A percentile compares a stretch with the other conserved stretches of the same genome.
phyloP scores from a whole-genome alignment of 2,329 filamentous ascomycete genomes.

The Lecanicillium sp. region DNA sequence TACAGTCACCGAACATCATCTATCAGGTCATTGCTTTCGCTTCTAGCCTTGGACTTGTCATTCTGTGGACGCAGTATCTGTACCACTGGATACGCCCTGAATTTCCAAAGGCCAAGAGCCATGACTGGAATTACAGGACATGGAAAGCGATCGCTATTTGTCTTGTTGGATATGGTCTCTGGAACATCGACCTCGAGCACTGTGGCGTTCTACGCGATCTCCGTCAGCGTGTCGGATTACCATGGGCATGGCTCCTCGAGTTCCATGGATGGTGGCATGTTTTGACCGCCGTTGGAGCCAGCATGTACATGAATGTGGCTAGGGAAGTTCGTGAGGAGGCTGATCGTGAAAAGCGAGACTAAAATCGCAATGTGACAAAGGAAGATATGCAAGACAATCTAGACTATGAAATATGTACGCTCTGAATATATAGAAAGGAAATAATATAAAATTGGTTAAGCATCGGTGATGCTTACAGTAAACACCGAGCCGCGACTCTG shows the following conservation, averaged over 20 bases:
- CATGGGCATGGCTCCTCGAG: slow-evolving; percentile 51
- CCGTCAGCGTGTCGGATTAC: slow-evolving; percentile 42
- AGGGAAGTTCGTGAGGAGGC: slow-evolving; percentile 23
- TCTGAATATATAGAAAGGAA: too few species aligned
- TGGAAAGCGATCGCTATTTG: slow-evolving; percentile 29
- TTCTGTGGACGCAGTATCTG: slow-evolving; percentile 30
- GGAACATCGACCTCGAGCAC: slow-evolving; percentile 50
- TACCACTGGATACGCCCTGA: slow-evolving; percentile 25
- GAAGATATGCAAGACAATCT: too few species aligned
- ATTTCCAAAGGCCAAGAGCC: slow-evolving; percentile 23
- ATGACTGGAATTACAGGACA: slow-evolving; percentile 22
- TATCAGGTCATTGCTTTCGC: slow-evolving; percentile 36
- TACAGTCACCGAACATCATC: slow-evolving; percentile 36
- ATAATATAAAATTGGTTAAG: not conserved
- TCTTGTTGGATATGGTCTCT: slow-evolving; percentile 43
- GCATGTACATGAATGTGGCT: slow-evolving; percentile 30
- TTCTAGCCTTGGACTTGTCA: slow-evolving; percentile 27
- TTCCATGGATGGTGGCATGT: slow-evolving; percentile 61
- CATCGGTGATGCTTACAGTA: slow-evolving; percentile 16
- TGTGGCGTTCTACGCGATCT: slow-evolving; percentile 42
- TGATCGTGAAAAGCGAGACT: slow-evolving; percentile 16
- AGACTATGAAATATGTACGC: too few species aligned
- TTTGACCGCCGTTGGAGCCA: slow-evolving; percentile 50
- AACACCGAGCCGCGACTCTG: slow-evolving; percentile 17
- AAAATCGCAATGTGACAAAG: not conserved